Conservation (phyloP, 1,139 yeast species). For the Yamadazyma diddensiae region DNA sequence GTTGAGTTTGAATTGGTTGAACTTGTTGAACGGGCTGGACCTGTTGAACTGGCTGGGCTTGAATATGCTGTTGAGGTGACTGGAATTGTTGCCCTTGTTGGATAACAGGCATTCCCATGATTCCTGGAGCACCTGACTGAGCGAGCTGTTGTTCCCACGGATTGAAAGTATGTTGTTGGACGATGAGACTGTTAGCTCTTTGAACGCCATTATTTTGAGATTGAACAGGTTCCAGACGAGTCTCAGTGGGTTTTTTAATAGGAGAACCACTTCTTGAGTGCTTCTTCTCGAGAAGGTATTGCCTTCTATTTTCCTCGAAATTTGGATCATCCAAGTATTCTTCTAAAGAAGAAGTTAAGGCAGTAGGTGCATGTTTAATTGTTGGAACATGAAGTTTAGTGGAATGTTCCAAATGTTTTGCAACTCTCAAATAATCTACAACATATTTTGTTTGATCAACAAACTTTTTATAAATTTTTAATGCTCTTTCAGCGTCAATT, state of each 20-base stretch:
- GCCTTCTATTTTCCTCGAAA: slow-evolving; percentile 75
- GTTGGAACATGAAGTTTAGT: slow-evolving; percentile 93
- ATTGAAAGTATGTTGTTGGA: slow-evolving; percentile 43
- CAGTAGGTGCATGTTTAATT: slow-evolving; percentile 95
- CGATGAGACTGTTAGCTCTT: slow-evolving; percentile 31
- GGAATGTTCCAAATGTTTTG: slow-evolving; percentile 81
- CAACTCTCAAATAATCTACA: slow-evolving; percentile 81
- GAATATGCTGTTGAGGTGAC: slow-evolving; percentile 3
- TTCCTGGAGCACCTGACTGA: slow-evolving; percentile 4
- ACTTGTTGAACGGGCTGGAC: slow-evolving; percentile 13
- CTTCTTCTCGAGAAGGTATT: slow-evolving; percentile 62
- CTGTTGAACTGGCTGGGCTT: slow-evolving; percentile 11
- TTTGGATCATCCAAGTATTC: slow-evolving; percentile 87
- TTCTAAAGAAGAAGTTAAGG: slow-evolving; percentile 79
- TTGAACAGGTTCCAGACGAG: neutral
- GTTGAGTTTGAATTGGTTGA: slow-evolving; percentile 7
- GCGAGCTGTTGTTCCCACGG: slow-evolving; percentile 37
- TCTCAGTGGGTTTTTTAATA: neutral
- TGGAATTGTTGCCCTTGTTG: slow-evolving; percentile 13
- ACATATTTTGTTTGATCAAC: slow-evolving; percentile 87
- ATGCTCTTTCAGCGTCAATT: slow-evolving; percentile 81
- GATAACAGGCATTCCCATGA: slow-evolving; percentile 12
- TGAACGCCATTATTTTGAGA: slow-evolving; percentile 13
- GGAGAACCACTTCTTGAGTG: slow-evolving; percentile 7
- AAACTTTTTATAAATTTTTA: slow-evolving; percentile 78